phyloP scores from a whole-genome alignment of 306 rosid species.

The Sindora glabra region DNA sequence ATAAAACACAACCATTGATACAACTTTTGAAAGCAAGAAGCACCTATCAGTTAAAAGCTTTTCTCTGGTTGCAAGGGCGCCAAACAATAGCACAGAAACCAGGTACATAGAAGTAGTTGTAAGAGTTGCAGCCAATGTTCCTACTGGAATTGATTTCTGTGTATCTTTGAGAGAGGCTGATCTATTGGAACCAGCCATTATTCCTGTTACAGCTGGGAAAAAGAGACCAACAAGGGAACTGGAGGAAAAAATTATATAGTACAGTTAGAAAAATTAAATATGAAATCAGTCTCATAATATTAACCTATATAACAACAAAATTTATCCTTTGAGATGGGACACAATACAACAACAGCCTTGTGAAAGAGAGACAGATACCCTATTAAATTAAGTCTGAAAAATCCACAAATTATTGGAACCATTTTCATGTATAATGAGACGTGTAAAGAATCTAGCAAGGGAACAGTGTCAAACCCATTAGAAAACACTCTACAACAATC shows the following conservation, averaged over 20 bases:
- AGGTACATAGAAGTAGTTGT: slow-evolving; percentile 64
- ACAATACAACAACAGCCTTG: background rate
- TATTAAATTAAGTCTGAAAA: background rate
- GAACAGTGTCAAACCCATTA: too few species aligned
- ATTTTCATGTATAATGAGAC: background rate
- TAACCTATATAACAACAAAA: background rate
- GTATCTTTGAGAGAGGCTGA: slow-evolving; percentile 93
- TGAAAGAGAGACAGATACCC: background rate
- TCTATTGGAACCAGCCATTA: slow-evolving; percentile 99
- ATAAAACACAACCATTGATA: too few species aligned
- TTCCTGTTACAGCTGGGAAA: slow-evolving; percentile 99
- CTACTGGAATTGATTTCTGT: slow-evolving; percentile 93
- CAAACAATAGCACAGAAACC: slow-evolving; percentile 76
- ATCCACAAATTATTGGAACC: background rate
- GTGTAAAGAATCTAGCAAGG: too few species aligned
- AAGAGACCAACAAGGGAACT: slow-evolving; percentile 99
- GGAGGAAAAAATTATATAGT: slow-evolving; percentile 18
- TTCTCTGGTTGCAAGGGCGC: slow-evolving; percentile 76
- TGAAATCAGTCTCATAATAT: background rate
- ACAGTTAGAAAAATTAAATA: slow-evolving; percentile 15
- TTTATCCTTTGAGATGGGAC: background rate
- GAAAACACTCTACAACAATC: too few species aligned
- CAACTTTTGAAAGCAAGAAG: slow-evolving; percentile 1
- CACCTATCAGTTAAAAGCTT: slow-evolving; percentile 90
- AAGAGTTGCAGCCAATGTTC: slow-evolving; percentile 90